Percentiles rank a stretch among this genome's conserved stretches.
phyloP scores from a whole-genome alignment of 2,329 filamentous ascomycete genomes.

The Emericellopsis cladophorae region DNA sequence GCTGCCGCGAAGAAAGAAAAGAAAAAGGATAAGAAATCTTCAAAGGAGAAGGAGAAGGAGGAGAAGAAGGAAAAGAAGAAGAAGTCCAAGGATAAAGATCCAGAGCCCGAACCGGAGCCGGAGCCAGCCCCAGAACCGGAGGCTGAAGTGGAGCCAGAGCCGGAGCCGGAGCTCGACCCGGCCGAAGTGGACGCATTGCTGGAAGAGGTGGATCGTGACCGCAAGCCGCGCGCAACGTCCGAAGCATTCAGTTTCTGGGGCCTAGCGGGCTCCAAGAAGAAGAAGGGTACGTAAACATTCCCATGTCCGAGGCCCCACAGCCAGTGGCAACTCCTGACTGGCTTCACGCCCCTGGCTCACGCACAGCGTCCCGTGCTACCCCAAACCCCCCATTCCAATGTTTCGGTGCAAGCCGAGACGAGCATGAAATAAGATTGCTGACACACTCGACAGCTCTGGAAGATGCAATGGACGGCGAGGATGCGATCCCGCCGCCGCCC shows the following conservation, averaged over 20 bases:
- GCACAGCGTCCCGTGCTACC: not conserved
- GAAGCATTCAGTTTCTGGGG: slow-evolving; percentile 48
- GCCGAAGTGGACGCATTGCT: slow-evolving; percentile 28
- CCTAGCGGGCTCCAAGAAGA: slow-evolving; percentile 28
- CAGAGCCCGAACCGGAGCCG: slow-evolving; percentile 20
- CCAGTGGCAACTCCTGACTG: too few species aligned
- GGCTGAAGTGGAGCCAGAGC: slow-evolving; percentile 6
- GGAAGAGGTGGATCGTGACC: slow-evolving; percentile 7
- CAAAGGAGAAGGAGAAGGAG: slow-evolving; percentile 10
- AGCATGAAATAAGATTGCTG: slow-evolving; percentile 25
- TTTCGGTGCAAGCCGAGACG: slow-evolving; percentile 14
- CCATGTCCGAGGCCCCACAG: too few species aligned
- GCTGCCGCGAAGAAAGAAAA: slow-evolving; percentile 17
- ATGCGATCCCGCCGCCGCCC: slow-evolving; percentile 19
- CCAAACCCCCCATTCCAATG: slow-evolving; percentile 1
- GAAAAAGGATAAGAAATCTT: slow-evolving; percentile 12
- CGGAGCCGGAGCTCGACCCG: slow-evolving; percentile 7
- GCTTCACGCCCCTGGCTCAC: too few species aligned
- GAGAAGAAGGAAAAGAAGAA: slow-evolving; percentile 3
- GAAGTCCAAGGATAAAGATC: slow-evolving; percentile 12
- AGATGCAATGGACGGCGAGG: slow-evolving; percentile 26
- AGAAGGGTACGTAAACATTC: slow-evolving; percentile 21
- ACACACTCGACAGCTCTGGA: slow-evolving; percentile 34
- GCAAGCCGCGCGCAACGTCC: slow-evolving; percentile 12
- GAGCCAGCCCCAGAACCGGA: slow-evolving; percentile 1